phyloP scores from a whole-genome alignment of 768 basidiomycete genomes.

The Boletus vermiculosoides region DNA sequence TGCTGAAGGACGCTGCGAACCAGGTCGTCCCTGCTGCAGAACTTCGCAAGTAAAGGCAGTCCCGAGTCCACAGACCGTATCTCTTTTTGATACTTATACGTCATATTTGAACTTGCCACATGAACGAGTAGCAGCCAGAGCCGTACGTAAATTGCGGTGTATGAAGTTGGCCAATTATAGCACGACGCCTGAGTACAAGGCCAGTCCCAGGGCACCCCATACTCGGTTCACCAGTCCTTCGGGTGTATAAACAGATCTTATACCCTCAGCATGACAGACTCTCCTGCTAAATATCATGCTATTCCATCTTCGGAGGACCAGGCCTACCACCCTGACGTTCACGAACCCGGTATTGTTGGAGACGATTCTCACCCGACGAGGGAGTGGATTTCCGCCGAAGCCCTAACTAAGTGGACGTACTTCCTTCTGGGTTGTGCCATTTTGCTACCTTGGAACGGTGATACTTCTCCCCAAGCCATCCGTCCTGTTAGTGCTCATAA shows the following conservation, averaged over 20 bases:
- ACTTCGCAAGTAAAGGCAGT: slow-evolving; percentile 7
- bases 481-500: slow-evolving; percentile 1
- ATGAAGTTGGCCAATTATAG: background rate
- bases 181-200: background rate
- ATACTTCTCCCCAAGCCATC: slow-evolving; percentile 16
- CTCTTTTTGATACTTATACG: background rate
- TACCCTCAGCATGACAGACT: slow-evolving; percentile 9
- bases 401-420: slow-evolving; percentile 58
- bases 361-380: slow-evolving; percentile 23
- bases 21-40: slow-evolving; percentile 49
- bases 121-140: too few species aligned
- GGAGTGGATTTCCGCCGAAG: slow-evolving; percentile 33
- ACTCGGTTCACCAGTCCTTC: background rate
- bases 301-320: slow-evolving; percentile 23
- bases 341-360: background rate
- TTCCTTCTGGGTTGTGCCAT: slow-evolving; percentile 77
- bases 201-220: background rate
- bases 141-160: too few species aligned
- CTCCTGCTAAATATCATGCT: slow-evolving; percentile 14
- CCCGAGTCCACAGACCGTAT: background rate
- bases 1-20: slow-evolving; percentile 54
- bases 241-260: background rate
- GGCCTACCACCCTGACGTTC: background rate
- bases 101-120: background rate
- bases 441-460: slow-evolving; percentile 90